These are phyloP conservation scores for Ailanthus altissimus DNA, from an alignment of 345 rosid species.

Conservation along the genomic window DNA sequence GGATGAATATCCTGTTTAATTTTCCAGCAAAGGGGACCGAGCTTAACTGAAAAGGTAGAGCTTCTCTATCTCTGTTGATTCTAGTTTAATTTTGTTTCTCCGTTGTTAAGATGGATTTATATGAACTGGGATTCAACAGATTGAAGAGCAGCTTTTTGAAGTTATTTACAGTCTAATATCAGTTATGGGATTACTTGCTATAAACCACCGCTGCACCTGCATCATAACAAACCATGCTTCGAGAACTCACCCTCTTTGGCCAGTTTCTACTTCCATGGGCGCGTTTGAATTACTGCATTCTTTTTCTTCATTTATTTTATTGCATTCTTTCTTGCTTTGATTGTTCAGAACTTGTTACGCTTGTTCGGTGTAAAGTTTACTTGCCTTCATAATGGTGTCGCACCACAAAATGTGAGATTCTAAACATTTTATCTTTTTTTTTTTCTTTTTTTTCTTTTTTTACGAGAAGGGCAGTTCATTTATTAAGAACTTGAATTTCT, in stretches of 20 bases:
- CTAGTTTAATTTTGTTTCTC: background rate
- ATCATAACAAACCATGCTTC: background rate
- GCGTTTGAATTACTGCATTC: conserved; percentile 13
- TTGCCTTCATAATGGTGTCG: conserved; percentile 18
- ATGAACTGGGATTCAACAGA: conserved; percentile 9
- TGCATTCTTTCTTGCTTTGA: conserved; percentile 5
- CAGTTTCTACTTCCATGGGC: conserved; percentile 29
- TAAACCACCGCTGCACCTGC: conserved; percentile 9
- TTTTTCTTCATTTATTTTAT: background rate
- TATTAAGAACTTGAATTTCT: background rate
- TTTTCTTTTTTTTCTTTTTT: too few species aligned
- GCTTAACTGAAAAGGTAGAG: background rate
- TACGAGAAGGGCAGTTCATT: background rate
- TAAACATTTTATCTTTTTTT: background rate
- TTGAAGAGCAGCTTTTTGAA: conserved; percentile 13
- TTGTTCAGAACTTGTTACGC: conserved; percentile 4
- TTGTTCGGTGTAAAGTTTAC: conserved; percentile 23
- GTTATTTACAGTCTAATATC: conserved; percentile 16
- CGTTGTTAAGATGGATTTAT: background rate
- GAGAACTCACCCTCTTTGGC: conserved; percentile 8
- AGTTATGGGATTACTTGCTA: conserved; percentile 30
- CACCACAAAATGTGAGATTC: conserved; percentile 37
- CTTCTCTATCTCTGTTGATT: background rate
- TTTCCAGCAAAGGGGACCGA: background rate
- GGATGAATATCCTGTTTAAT: background rate